phyloP scores from a whole-genome alignment of 805 yeast species.

The Metschnikowia matae region DNA sequence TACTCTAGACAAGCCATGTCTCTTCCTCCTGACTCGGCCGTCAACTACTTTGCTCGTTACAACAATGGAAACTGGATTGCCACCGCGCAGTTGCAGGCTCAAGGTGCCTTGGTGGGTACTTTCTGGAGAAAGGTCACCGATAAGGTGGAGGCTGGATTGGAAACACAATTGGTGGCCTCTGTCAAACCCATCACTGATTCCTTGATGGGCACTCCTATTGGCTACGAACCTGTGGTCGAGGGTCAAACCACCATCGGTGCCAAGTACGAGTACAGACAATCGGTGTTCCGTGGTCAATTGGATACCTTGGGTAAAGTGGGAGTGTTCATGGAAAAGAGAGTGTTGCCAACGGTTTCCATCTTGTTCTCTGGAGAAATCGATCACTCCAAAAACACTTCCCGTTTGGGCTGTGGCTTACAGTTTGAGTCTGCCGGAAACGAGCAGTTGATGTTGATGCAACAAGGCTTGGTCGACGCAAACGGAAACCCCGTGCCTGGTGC shows the following conservation, averaged over 20 bases:
- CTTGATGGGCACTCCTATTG: constrained; percentile 73
- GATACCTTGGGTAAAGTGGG: constrained; percentile 89
- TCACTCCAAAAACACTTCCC: constrained; percentile 66
- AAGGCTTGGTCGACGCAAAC: constrained; percentile 75
- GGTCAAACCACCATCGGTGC: constrained; percentile 94
- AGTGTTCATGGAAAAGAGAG: constrained; percentile 87
- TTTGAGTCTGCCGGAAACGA: constrained; percentile 94
- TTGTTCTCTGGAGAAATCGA: constrained; percentile 91
- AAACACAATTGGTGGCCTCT: constrained; percentile 75
- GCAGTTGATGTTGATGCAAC: constrained; percentile 87
- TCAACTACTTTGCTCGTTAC: constrained; percentile 87
- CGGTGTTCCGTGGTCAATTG: constrained; percentile 90
- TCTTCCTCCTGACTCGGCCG: constrained; percentile 84
- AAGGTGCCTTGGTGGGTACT: constrained; percentile 83
- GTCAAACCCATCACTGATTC: constrained; percentile 71
- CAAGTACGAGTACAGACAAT: constrained; percentile 95
- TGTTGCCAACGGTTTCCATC: constrained; percentile 85
- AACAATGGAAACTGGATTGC: constrained; percentile 88
- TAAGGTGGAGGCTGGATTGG: constrained; percentile 92
- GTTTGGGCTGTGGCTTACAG: constrained; percentile 91
- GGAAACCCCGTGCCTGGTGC: constrained; percentile 86
- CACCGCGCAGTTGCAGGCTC: constrained; percentile 88
- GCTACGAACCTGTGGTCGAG: constrained; percentile 80
- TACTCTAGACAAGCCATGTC: constrained; percentile 69
- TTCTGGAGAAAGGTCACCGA: constrained; percentile 94